Percentiles rank a stretch among this genome's conserved stretches.
phyloP scores from a whole-genome alignment of 108 stramenopile genomes.

The Pelagomonas calceolata region DNA sequence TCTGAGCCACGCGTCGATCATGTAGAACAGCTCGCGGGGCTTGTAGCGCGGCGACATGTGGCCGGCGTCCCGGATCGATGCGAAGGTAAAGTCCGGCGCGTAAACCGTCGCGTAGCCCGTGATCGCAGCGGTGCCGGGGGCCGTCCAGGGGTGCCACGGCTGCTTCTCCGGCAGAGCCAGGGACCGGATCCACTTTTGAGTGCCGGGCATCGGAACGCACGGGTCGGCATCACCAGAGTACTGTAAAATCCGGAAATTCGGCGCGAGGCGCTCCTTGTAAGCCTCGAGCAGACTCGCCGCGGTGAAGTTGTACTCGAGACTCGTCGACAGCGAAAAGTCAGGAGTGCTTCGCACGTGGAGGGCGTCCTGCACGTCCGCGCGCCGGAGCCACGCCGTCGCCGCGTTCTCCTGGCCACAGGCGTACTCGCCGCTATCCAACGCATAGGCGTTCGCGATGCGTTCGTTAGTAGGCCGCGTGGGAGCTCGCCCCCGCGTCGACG shows the following conservation, averaged over 20 bases:
- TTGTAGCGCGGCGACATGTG: slow-evolving; percentile 14
- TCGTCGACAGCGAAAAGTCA: neutral
- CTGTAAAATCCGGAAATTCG: neutral
- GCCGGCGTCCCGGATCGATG: slow-evolving; percentile 13
- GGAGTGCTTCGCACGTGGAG: neutral
- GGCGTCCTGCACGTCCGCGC: neutral
- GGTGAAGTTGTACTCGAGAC: neutral
- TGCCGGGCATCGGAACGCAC: neutral
- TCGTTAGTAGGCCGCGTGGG: too few relatives aligned
- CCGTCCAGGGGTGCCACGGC: neutral
- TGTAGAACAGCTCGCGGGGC: neutral
- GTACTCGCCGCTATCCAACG: neutral
- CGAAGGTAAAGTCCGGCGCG: slow-evolving; percentile 6
- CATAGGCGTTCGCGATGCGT: neutral
- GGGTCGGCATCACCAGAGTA: neutral
- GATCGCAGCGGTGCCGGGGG: neutral
- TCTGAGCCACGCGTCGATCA: slow-evolving; percentile 1
- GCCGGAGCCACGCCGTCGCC: slow-evolving; percentile 1
- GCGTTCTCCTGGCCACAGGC: neutral
- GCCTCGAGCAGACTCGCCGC: neutral
- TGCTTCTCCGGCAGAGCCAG: neutral
- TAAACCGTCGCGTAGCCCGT: neutral
- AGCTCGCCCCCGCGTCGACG: neutral
- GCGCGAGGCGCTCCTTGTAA: neutral
- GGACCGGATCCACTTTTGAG: neutral